These are phyloP conservation scores for Pseudozyma tsukubaensis DNA, from an alignment of 1,284 basidiomycete genomes.

Conservation along the genomic window DNA sequence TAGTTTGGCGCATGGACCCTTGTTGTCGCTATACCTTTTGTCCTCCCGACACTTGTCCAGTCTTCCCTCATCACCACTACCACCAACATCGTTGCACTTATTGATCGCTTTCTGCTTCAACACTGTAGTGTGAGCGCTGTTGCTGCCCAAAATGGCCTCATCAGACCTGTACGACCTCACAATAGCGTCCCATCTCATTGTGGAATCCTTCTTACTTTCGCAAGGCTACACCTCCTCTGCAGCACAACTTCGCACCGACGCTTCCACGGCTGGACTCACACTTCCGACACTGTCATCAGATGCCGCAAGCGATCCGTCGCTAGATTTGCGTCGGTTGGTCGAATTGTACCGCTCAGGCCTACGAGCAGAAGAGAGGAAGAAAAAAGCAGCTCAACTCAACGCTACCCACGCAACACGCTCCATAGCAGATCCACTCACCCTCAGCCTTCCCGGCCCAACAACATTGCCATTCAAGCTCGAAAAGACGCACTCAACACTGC, in stretches of 20 bases:
- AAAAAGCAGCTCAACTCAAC: conserved; percentile 13
- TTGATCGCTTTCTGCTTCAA: background rate
- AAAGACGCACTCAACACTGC: conserved; percentile 46
- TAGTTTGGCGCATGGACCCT: conserved; percentile 22
- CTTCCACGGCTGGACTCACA: conserved; percentile 15
- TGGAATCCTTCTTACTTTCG: conserved; percentile 41
- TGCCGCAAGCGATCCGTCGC: conserved; percentile 1
- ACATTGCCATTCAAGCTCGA: conserved; percentile 29
- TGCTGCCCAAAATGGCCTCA: conserved; percentile 14
- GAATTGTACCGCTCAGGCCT: conserved; percentile 42
- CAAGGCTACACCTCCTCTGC: conserved; percentile 42
- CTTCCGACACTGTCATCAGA: conserved; percentile 1
- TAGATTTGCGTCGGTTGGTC: conserved; percentile 46
- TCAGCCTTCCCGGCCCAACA: conserved; percentile 24
- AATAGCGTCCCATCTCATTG: conserved; percentile 41
- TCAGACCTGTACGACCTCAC: conserved; percentile 36
- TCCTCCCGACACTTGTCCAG: background rate
- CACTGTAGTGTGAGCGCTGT: background rate
- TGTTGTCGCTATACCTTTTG: conserved; percentile 16
- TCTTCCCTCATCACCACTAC: background rate
- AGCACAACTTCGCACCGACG: conserved; percentile 31
- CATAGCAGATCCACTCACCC: conserved; percentile 36
- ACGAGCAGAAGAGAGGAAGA: conserved; percentile 22
- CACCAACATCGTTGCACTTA: background rate
- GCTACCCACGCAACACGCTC: conserved; percentile 23